A percentile compares a stretch with the other conserved stretches of the same genome.
Evolutionary conservation across 2,329 filamentous ascomycete species (phyloP).

Genomic region (Ophiosphaerella korrae): DNA sequence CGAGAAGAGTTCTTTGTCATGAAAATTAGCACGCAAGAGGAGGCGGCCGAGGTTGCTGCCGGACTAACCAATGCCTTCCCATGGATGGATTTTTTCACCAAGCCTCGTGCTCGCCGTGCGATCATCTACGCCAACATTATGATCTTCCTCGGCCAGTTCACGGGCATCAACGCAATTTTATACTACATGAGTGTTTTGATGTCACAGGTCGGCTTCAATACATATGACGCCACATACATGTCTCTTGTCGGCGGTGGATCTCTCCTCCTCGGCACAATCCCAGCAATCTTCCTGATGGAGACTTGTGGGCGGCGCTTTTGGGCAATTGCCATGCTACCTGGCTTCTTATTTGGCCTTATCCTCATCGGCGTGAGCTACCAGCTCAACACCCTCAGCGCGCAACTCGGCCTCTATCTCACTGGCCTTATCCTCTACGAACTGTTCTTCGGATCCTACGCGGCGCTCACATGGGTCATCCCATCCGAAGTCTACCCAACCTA

Average conservation of each 20-base stretch:
- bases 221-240: constrained; percentile 71
- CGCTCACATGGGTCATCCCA: constrained; percentile 52
- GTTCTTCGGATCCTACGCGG: constrained; percentile 46
- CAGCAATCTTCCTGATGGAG: constrained; percentile 73
- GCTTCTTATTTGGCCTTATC: constrained; percentile 72
- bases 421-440: constrained; percentile 60
- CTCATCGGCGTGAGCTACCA: constrained; percentile 70
- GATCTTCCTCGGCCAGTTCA: constrained; percentile 75
- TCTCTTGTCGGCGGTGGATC: constrained; percentile 70
- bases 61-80: constrained; percentile 63
- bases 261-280: constrained; percentile 70
- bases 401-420: constrained; percentile 65
- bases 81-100: constrained; percentile 76
- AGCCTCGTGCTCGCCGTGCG: constrained; percentile 63
- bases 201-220: constrained; percentile 69
- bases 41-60: constrained; percentile 56
- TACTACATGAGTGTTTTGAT: constrained; percentile 75
- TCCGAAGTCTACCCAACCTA: constrained; percentile 75
- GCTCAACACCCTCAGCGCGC: constrained; percentile 55
- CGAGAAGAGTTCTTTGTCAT: constrained; percentile 75
- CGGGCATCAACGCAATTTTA: constrained; percentile 72
- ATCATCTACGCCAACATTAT: constrained; percentile 71
- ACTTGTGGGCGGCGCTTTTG: constrained; percentile 74
- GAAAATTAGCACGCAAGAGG: constrained; percentile 66
- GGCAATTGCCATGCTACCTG: constrained; percentile 73